Percentiles rank a stretch among this genome's conserved stretches.
phyloP scores from a whole-genome alignment of 2,329 filamentous ascomycete species.

The Onygenales sp. region DNA sequence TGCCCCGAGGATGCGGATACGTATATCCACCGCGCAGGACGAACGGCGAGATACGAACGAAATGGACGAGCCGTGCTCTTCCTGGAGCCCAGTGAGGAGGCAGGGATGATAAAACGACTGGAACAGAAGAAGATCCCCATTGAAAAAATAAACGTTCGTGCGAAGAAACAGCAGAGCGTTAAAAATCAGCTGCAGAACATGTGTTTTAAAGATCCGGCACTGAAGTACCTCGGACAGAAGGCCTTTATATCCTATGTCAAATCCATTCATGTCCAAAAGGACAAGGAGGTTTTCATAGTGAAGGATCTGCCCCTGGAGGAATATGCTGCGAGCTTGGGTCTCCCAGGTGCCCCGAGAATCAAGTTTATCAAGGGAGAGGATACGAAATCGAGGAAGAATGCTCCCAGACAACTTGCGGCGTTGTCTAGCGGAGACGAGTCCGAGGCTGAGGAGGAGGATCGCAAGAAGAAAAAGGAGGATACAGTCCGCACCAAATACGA shows the following conservation, averaged over 20 bases:
- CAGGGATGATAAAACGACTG: slow-evolving; percentile 77
- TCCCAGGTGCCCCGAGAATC: slow-evolving; percentile 86
- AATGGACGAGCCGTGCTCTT: slow-evolving; percentile 84
- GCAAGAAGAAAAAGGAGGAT: slow-evolving; percentile 53
- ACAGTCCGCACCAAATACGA: slow-evolving; percentile 90
- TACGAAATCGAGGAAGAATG: slow-evolving; percentile 79
- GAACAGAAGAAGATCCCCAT: slow-evolving; percentile 86
- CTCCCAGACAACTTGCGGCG: slow-evolving; percentile 55
- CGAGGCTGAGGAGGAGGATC: slow-evolving; percentile 35
- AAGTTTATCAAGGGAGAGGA: slow-evolving; percentile 88
- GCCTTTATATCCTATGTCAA: slow-evolving; percentile 86
- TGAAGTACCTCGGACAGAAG: slow-evolving; percentile 94
- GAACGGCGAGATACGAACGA: slow-evolving; percentile 87
- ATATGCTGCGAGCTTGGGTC: slow-evolving; percentile 73
- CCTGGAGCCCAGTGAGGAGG: slow-evolving; percentile 82
- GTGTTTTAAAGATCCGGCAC: slow-evolving; percentile 87
- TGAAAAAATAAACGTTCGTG: slow-evolving; percentile 72
- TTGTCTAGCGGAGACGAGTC: slow-evolving; percentile 52
- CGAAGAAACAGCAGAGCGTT: slow-evolving; percentile 83
- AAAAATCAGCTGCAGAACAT: slow-evolving; percentile 80
- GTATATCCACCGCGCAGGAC: slow-evolving; percentile 91
- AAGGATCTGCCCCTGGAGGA: slow-evolving; percentile 75
- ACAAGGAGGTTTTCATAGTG: slow-evolving; percentile 85
- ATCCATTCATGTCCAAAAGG: slow-evolving; percentile 77
- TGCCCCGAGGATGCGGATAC: slow-evolving; percentile 95